Base-by-base conservation (phyloP, 306 rosid species). In the Clitoria ternatea region DNA sequence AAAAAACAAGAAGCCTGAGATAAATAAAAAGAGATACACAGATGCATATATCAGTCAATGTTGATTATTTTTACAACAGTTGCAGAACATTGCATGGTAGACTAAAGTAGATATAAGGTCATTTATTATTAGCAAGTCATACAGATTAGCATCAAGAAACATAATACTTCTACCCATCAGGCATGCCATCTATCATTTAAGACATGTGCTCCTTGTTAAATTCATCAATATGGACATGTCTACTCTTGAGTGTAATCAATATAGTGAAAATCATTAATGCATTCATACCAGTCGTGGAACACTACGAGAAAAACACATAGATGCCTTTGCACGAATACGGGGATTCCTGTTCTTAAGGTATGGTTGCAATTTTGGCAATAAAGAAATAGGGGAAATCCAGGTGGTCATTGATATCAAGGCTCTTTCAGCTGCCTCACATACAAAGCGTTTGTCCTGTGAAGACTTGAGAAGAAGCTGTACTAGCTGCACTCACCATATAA, bases 361-460 rank as follows among this genome's bases (percentile, higher is more conserved):
- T 14, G 97, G 92, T 75, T 95, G 92, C 89, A 95, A 67, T 70
- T 89, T 95, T 60, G 99, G 97, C 47, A 95, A 74, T 80, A 95
- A 82, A 40, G 85, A 76, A 45, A 68, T 36, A 10, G 99, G 97
- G 68, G 97, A 89, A 76, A 95, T 79, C 83, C 84, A 84, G 15
- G 86, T 81, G 57, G 96, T 91, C 99, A 91, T 87, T 24, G 87
- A 84, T 61, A 91, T 84, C 79, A 95, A 79, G 66, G 99, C 97
- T 76, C 65, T 95, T 79, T 86, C 97, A 13, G 99, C 99, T 20
- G 97, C 99, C 70, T 95, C 99, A 12, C 99, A 95, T 12, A 95
- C 97, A 79, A 95, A 95, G 69, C 97, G 88, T 80, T 91, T 95
- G 86, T 95, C 99, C 86, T 91, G 97, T 5, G 97, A 95, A 75